phyloP scores from a whole-genome alignment of 192 early-diverging fungal genomes.

The Coemansia sp. region DNA sequence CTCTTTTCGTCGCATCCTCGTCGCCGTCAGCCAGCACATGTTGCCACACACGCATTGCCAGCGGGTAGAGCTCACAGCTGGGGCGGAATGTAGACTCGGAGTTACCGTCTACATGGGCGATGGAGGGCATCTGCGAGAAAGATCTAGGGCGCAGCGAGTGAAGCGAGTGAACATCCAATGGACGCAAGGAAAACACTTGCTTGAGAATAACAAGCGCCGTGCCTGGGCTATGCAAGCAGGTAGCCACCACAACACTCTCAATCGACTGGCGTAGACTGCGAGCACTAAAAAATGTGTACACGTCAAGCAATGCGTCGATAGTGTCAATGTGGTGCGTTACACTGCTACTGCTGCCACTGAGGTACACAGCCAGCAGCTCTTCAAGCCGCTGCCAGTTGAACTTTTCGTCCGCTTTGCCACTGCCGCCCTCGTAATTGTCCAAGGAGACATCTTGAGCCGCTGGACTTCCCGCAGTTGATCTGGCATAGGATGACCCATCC shows the following conservation, averaged over 20 bases:
- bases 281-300: conserved; percentile 35
- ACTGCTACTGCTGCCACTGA: conserved; percentile 10
- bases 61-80: conserved; percentile 32
- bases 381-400: conserved; percentile 43
- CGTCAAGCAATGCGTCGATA: conserved; percentile 41
- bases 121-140: conserved; percentile 8
- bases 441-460: not conserved
- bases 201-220: conserved; percentile 4
- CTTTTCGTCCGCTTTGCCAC: not conserved
- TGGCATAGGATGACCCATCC: not conserved
- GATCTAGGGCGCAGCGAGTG: conserved; percentile 33
- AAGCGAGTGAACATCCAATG: conserved; percentile 37
- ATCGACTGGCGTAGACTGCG: conserved; percentile 29
- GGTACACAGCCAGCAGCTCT: conserved; percentile 19
- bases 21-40: conserved; percentile 10
- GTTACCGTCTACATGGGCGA: conserved; percentile 5
- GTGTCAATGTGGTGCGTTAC: conserved; percentile 13
- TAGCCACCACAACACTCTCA: conserved; percentile 16
- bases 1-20: not conserved
- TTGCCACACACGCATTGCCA: conserved; percentile 16
- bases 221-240: conserved; percentile 12
- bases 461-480: not conserved
- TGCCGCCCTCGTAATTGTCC: not conserved
- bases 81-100: conserved; percentile 29
- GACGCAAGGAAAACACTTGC: conserved; percentile 23